Evolutionary conservation across 179 eudicot species (phyloP).

Genomic region (Beta lomatogona): DNA sequence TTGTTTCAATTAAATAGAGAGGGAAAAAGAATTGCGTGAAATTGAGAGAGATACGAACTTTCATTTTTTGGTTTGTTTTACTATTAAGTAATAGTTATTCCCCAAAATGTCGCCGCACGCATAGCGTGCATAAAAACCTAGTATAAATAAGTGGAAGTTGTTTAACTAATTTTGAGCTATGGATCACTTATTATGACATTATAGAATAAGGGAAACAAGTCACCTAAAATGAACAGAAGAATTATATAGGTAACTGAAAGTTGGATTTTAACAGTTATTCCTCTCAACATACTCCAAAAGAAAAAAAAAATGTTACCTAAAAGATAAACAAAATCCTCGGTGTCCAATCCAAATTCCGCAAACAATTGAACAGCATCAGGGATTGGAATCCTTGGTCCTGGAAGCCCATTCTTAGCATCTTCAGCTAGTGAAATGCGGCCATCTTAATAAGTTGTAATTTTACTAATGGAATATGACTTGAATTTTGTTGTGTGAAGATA

Average conservation of each 20-base stretch:
- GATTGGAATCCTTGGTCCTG: conserved; percentile 13
- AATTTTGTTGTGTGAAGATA: conserved; percentile 3
- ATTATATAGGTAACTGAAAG: not conserved
- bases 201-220: no score
- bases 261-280: no score
- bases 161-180: no score
- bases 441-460: conserved; percentile 11
- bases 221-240: no score
- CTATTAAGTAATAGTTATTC: no score
- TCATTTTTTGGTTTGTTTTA: no score
- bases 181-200: no score
- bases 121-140: no score
- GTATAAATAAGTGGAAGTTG: not conserved
- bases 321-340: conserved; percentile 39
- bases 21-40: no score
- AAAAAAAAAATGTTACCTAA: conserved; percentile 21
- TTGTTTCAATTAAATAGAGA: no score
- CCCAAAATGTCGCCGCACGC: no score
- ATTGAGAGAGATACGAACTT: no score
- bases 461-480: not conserved
- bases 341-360: conserved; percentile 25
- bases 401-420: conserved; percentile 21
- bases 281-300: not conserved
- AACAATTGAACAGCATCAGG: conserved; percentile 24
- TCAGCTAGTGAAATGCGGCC: conserved; percentile 31